phyloP scores from a whole-genome alignment of 768 basidiomycete genomes.

The Filobasidium floriforme region DNA sequence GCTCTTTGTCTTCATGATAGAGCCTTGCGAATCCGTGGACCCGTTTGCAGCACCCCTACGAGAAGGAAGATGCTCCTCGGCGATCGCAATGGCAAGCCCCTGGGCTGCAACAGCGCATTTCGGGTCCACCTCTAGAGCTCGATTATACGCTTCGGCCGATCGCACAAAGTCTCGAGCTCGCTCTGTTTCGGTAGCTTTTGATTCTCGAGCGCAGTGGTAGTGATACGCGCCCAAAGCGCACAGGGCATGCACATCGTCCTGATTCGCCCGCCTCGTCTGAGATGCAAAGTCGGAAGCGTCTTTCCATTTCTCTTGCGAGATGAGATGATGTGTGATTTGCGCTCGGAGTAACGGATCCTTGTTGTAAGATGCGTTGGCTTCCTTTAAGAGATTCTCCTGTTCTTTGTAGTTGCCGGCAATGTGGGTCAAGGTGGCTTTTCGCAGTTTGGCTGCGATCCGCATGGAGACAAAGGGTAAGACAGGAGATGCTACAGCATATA shows the following conservation, averaged over 20 bases:
- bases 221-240: constrained; percentile 81
- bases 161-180: constrained; percentile 69
- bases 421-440: constrained; percentile 73
- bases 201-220: constrained; percentile 80
- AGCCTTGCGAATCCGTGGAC: constrained; percentile 1
- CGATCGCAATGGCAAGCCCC: constrained; percentile 85
- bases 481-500: background rate
- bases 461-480: constrained; percentile 1
- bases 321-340: constrained; percentile 75
- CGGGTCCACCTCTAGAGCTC: constrained; percentile 75
- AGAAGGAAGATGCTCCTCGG: constrained; percentile 77
- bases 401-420: constrained; percentile 64
- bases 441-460: constrained; percentile 67
- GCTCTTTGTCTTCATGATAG: constrained; percentile 50
- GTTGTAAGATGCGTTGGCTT: constrained; percentile 60
- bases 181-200: constrained; percentile 57
- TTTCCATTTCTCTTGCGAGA: constrained; percentile 56
- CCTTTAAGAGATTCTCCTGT: constrained; percentile 82
- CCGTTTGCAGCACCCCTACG: constrained; percentile 49
- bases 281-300: constrained; percentile 16
- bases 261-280: constrained; percentile 11
- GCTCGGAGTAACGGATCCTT: constrained; percentile 60
- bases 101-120: constrained; percentile 87
- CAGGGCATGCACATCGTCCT: constrained; percentile 75
- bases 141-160: constrained; percentile 84